Evolutionary conservation across 495 filamentous ascomycete species (phyloP).

Genomic region (Pseudoneurospora amorphoporcata): DNA sequence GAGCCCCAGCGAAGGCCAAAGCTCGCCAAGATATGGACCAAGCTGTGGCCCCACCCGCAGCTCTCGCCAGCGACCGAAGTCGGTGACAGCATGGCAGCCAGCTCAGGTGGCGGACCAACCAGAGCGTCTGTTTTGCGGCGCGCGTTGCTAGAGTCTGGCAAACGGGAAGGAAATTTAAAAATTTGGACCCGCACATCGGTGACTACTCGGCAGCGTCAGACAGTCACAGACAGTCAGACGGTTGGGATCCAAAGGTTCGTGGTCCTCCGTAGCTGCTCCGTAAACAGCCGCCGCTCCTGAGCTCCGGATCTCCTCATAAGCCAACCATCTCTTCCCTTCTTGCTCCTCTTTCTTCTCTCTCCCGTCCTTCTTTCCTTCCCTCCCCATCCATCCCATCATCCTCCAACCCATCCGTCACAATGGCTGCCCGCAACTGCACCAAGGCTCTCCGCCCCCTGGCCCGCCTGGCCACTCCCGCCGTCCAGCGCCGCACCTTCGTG

Average conservation of each 20-base stretch:
- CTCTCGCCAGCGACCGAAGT: slow-evolving; percentile 7
- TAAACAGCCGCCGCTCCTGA: neutral
- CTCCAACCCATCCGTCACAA: slow-evolving; percentile 41
- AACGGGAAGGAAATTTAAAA: slow-evolving; percentile 16
- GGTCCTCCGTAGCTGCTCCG: neutral
- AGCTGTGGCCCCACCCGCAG: slow-evolving; percentile 4
- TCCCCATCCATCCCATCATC: slow-evolving; percentile 14
- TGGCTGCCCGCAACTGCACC: slow-evolving; percentile 78
- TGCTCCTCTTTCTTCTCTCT: neutral
- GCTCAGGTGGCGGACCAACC: neutral
- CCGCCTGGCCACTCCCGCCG: slow-evolving; percentile 56
- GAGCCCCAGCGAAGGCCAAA: neutral
- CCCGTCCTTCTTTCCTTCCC: slow-evolving; percentile 13
- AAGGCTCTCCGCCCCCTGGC: slow-evolving; percentile 71
- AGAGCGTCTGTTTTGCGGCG: neutral
- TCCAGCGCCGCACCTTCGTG: slow-evolving; percentile 61
- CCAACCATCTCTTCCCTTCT: neutral
- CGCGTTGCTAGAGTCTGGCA: slow-evolving; percentile 4
- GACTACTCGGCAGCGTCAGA: slow-evolving; percentile 1
- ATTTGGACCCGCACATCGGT: slow-evolving; percentile 16
- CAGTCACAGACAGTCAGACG: slow-evolving; percentile 10
- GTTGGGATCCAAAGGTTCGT: slow-evolving; percentile 7
- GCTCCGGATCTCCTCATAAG: slow-evolving; percentile 10
- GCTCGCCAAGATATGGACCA: neutral
- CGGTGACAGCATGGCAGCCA: neutral